These are phyloP conservation scores for Penicillium alfredii DNA, from an alignment of 495 filamentous ascomycete genomes.

Conservation along the genomic window DNA sequence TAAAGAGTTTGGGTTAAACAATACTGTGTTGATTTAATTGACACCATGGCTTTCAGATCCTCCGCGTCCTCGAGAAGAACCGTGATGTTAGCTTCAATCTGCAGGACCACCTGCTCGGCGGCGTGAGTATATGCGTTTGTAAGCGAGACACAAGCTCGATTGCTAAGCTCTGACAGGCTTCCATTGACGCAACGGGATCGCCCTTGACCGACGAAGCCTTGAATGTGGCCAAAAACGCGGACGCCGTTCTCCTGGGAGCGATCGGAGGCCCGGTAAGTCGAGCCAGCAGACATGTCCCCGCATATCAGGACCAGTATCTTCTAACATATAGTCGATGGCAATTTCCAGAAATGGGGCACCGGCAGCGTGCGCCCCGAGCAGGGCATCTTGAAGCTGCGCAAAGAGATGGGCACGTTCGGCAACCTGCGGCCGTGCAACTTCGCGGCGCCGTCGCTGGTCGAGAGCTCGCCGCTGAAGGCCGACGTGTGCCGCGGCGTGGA, in stretches of 20 bases:
- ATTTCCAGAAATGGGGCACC: slow-evolving; percentile 79
- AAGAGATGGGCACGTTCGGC: slow-evolving; percentile 89
- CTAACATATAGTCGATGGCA: neutral
- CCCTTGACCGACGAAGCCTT: slow-evolving; percentile 84
- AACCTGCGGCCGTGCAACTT: slow-evolving; percentile 98
- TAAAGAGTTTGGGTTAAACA: slow-evolving; percentile 1
- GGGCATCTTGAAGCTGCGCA: slow-evolving; percentile 87
- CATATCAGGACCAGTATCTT: neutral
- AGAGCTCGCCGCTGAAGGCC: slow-evolving; percentile 82
- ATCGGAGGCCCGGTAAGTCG: slow-evolving; percentile 92
- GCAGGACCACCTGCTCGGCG: slow-evolving; percentile 85
- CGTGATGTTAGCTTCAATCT: slow-evolving; percentile 77
- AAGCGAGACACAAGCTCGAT: neutral
- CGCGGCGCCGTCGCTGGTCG: slow-evolving; percentile 80
- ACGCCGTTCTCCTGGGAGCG: slow-evolving; percentile 89
- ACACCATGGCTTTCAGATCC: slow-evolving; percentile 28
- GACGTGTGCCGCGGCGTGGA: slow-evolving; percentile 80
- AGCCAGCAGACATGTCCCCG: too few species aligned
- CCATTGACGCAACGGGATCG: slow-evolving; percentile 74
- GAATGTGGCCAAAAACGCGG: slow-evolving; percentile 76
- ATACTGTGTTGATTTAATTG: slow-evolving; percentile 1
- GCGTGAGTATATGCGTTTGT: slow-evolving; percentile 55
- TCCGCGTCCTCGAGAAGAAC: slow-evolving; percentile 67
- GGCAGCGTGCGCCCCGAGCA: slow-evolving; percentile 88
- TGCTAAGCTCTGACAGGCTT: slow-evolving; percentile 42